Conservation (phyloP, 108 stramenopile genomes). For the Asterionellopsis glacialis region DNA sequence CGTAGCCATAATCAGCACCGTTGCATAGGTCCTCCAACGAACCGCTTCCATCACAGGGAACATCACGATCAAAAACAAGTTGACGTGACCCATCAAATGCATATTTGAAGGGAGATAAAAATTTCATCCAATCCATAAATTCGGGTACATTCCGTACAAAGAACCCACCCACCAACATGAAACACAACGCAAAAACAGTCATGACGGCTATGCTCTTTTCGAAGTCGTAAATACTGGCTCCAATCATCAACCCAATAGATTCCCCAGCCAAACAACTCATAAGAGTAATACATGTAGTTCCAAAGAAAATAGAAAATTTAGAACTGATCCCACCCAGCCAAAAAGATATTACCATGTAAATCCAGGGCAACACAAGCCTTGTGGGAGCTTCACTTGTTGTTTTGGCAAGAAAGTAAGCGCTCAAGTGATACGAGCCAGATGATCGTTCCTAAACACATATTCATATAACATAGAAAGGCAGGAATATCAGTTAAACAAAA, state of each 20-base stretch:
- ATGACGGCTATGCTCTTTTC: conserved; percentile 50
- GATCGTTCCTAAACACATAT: conserved; percentile 29
- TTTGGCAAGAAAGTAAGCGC: conserved; percentile 75
- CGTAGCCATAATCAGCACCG: conserved; percentile 21
- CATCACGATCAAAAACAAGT: conserved; percentile 43
- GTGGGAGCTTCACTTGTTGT: conserved; percentile 58
- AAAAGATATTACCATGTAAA: conserved; percentile 61
- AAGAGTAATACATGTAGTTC: conserved; percentile 33
- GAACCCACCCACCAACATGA: conserved; percentile 71
- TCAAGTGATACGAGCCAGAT: conserved; percentile 53
- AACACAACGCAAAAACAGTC: conserved; percentile 40
- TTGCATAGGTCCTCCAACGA: conserved; percentile 23
- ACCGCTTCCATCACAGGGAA: conserved; percentile 67
- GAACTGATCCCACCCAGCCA: conserved; percentile 62
- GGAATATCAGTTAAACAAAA: too few relatives aligned
- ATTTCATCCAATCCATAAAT: conserved; percentile 51
- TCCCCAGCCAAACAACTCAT: conserved; percentile 68
- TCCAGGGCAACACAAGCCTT: conserved; percentile 42
- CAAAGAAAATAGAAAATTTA: conserved; percentile 39
- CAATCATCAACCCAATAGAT: conserved; percentile 56
- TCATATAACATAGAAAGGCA: too few relatives aligned
- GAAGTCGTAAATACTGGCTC: conserved; percentile 58
- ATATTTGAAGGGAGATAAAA: conserved; percentile 63
- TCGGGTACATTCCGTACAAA: conserved; percentile 50
- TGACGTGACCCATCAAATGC: conserved; percentile 52